A percentile compares a stretch with the other conserved stretches of the same genome.
Evolutionary conservation across 768 basidiomycete genomes (phyloP).

Genomic region (Kwoniella pini): DNA sequence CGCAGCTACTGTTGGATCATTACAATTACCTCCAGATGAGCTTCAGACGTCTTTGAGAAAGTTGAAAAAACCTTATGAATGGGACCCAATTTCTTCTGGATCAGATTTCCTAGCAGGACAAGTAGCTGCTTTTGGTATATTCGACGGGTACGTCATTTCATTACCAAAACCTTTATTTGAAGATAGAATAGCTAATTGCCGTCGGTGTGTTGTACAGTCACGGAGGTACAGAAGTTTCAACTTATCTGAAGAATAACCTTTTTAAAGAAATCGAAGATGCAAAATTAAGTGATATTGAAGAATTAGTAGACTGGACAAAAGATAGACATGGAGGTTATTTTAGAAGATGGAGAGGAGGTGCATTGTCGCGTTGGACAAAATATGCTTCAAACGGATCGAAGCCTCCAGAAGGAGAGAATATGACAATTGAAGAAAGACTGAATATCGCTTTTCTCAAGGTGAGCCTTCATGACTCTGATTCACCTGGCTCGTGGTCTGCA

Average conservation of each 20-base stretch:
- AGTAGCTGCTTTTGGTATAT: slow-evolving; percentile 83
- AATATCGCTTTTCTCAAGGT: slow-evolving; percentile 87
- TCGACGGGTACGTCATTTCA: slow-evolving; percentile 70
- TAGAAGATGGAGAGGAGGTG: slow-evolving; percentile 80
- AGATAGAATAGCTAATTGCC: too few species aligned
- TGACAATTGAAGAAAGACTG: slow-evolving; percentile 81
- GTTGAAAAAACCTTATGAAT: slow-evolving; percentile 59
- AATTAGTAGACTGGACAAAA: slow-evolving; percentile 50
- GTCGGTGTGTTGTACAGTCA: slow-evolving; percentile 60
- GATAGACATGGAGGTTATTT: slow-evolving; percentile 68
- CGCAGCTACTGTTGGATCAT: slow-evolving; percentile 71
- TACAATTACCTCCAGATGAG: slow-evolving; percentile 75
- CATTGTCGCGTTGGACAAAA: slow-evolving; percentile 56
- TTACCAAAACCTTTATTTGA: not conserved
- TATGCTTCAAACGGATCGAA: slow-evolving; percentile 29
- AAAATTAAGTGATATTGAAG: slow-evolving; percentile 63
- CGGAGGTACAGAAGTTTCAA: slow-evolving; percentile 85
- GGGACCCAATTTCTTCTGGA: slow-evolving; percentile 63
- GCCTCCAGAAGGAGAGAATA: slow-evolving; percentile 16
- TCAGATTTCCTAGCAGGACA: slow-evolving; percentile 66
- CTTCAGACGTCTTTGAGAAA: slow-evolving; percentile 67
- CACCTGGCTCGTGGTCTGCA: too few species aligned
- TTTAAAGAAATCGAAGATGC: slow-evolving; percentile 82
- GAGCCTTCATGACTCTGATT: slow-evolving; percentile 31
- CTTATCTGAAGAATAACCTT: slow-evolving; percentile 79